These are phyloP conservation scores for Coniferiporia weirii DNA, from an alignment of 1,284 basidiomycete genomes.

Conservation along the genomic window DNA sequence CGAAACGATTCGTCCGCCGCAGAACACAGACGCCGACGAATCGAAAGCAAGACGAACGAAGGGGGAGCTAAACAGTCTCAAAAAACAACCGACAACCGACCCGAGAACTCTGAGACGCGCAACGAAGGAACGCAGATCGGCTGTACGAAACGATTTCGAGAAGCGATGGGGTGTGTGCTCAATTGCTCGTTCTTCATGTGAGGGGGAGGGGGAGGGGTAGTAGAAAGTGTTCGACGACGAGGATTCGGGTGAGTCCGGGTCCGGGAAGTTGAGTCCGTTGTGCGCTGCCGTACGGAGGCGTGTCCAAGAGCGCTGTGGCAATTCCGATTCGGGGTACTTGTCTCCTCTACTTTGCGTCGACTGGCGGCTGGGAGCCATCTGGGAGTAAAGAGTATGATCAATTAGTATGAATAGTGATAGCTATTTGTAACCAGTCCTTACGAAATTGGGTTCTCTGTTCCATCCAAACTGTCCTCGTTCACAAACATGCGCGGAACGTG, in stretches of 20 bases:
- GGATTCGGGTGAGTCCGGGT: too few relatives aligned
- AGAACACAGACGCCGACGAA: not conserved
- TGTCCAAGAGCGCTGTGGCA: not conserved
- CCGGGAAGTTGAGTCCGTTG: too few relatives aligned
- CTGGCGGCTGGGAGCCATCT: not conserved
- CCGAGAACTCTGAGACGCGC: too few relatives aligned
- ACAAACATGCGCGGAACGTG: conserved; percentile 4
- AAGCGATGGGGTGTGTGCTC: not conserved
- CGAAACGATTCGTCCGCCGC: not conserved
- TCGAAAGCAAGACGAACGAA: not conserved
- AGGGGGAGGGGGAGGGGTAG: not conserved
- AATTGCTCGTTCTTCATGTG: not conserved
- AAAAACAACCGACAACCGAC: not conserved
- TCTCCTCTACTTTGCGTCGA: not conserved
- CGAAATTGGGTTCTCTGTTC: not conserved
- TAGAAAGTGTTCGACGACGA: not conserved
- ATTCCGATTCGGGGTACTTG: not conserved
- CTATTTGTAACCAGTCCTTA: not conserved
- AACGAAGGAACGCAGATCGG: too few relatives aligned
- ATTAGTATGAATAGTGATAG: not conserved
- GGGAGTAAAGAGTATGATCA: not conserved
- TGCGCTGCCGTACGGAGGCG: too few relatives aligned
- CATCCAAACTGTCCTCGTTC: conserved; percentile 1
- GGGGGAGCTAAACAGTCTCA: not conserved
- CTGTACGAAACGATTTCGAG: not conserved